Conservation (phyloP, 2,329 filamentous ascomycete genomes). For the Hypomyces perniciosus region DNA sequence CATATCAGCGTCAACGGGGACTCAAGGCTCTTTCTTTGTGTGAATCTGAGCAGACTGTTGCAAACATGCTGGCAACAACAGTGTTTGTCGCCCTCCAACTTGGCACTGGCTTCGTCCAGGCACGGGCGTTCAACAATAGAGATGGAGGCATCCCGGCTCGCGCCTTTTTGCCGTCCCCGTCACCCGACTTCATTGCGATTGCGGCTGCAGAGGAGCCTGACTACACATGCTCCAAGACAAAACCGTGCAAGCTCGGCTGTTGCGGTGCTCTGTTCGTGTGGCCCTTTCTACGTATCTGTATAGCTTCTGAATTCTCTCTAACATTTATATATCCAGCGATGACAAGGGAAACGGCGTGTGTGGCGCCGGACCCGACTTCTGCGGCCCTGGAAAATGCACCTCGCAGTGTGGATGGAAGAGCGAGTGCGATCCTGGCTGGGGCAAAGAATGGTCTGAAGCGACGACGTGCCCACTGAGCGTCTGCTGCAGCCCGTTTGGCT, state of each 20-base stretch:
- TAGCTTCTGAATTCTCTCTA: background rate
- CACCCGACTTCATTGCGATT: no score
- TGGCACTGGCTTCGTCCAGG: no score
- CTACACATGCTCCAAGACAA: background rate
- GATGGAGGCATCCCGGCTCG: no score
- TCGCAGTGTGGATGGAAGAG: slow-evolving; percentile 21
- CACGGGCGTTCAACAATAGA: no score
- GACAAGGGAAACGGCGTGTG: slow-evolving; percentile 4
- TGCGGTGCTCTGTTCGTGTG: background rate
- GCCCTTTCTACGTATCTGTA: no score
- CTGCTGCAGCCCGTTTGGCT: slow-evolving; percentile 30
- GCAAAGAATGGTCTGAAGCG: slow-evolving; percentile 18
- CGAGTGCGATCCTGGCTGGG: slow-evolving; percentile 28
- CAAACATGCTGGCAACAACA: no score
- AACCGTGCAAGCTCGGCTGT: background rate
- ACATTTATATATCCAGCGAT: background rate
- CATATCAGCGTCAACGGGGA: no score
- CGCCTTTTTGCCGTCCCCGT: no score
- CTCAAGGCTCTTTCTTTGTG: no score
- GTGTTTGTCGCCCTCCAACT: no score
- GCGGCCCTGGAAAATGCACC: slow-evolving; percentile 11
- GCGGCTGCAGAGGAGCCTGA: background rate
- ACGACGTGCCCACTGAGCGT: slow-evolving; percentile 32
- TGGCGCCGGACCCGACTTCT: slow-evolving; percentile 5
- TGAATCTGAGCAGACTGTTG: no score